Base-by-base conservation (phyloP, 257 asterid species). In the Solanum infundibuliforme region DNA sequence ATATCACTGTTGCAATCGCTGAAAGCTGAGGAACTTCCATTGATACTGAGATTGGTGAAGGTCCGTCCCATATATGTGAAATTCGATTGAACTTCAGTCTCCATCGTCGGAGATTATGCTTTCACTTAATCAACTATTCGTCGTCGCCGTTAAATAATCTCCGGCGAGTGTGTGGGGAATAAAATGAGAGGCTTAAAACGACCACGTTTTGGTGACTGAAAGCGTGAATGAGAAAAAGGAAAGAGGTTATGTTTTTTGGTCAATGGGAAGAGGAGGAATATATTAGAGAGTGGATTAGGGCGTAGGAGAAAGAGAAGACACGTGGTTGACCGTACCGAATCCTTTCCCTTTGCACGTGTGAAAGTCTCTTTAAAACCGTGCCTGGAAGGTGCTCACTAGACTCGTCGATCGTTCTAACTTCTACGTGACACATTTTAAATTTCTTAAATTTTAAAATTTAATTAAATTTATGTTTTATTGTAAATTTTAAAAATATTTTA, bases 1-100 rank as follows among this genome's bases (percentile, higher is more conserved):
- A 95, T 89, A 88, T 97, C 99, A 90, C 98, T 95, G 93, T 95
- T 93, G 88, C 99, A 97, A 84, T 97, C 98, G 91, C 99, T 97
- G 91, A 97, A 97, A 88, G 99, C 98, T 74, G 98, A 92, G 43
- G 98, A 93, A 83, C 90, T 87, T 34, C 89, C 95, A 65, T 91
- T 87, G 88, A 92, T 88, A 89, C 86, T 88, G 83, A 94, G 79
- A 86, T 93, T 91, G 84, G 91, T 91, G 93, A 95, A 93, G 38
- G 89, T 89, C 6, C 93, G 92, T 7, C 98, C 98, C 94, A 94
- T 89, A 87, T 95, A 96, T 3, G 91, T 90, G 90, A 94, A 94
- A 82, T 84, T 91, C 36, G 91, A 88, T 52, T 91, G 90, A 62
- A 92, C 87, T n/a, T 91, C 93, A 11, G 94, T 90, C 79, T 95